Evolutionary conservation across 2,329 filamentous ascomycete genomes (phyloP).

Genomic region (Arthroderma uncinatum): DNA sequence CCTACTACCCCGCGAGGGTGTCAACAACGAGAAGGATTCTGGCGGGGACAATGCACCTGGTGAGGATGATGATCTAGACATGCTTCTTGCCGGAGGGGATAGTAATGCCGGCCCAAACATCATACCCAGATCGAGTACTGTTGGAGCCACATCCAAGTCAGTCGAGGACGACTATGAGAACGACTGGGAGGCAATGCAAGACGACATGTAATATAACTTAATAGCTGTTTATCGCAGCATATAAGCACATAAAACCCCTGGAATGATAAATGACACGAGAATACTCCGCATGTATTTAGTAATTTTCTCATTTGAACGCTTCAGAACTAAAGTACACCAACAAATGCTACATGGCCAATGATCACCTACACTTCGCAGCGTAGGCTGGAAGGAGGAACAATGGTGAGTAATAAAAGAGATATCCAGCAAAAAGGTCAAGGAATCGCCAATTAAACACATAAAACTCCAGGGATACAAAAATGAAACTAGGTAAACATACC

Average conservation of each 20-base stretch:
- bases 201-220: slow-evolving; percentile 16
- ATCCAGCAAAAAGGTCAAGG: not conserved
- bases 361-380: not conserved
- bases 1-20: not conserved
- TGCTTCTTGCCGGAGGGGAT: slow-evolving; percentile 43
- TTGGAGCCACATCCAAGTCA: not conserved
- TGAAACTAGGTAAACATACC: not conserved
- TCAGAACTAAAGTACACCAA: not conserved
- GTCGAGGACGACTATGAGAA: slow-evolving; percentile 42
- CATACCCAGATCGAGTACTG: not conserved
- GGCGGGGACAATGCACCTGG: slow-evolving; percentile 25
- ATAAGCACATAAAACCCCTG: no score
- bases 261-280: not conserved
- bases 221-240: not conserved
- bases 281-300: not conserved
- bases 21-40: no score
- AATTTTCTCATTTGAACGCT: not conserved
- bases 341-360: not conserved
- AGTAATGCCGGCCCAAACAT: not conserved
- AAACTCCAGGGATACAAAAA: not conserved
- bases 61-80: slow-evolving; percentile 40
- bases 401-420: not conserved
- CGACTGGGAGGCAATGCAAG: slow-evolving; percentile 54
- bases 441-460: not conserved
- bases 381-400: not conserved